Conservation (phyloP, 306 rosid genomes). For the Lagenaria siceraria region DNA sequence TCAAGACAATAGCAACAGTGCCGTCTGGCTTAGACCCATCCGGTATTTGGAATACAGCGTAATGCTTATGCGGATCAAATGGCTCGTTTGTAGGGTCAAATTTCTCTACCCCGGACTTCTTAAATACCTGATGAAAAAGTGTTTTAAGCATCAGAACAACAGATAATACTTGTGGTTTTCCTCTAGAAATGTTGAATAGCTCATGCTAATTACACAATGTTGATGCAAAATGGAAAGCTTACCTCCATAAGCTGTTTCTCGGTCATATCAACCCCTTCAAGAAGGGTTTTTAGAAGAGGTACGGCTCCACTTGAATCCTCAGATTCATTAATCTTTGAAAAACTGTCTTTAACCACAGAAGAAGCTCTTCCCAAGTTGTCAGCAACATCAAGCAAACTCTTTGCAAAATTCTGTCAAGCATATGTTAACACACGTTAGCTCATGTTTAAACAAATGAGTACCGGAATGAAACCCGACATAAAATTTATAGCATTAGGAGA, state of each 20-base stretch:
- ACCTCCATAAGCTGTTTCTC: constrained; percentile 75
- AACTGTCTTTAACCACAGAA: constrained; percentile 57
- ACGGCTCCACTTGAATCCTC: constrained; percentile 41
- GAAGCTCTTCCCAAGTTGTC: constrained; percentile 85
- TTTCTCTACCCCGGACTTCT: constrained; percentile 58
- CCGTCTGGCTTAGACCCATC: constrained; percentile 73
- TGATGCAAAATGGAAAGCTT: background rate
- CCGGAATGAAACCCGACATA: background rate
- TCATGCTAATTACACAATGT: too few species aligned
- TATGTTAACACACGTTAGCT: constrained; percentile 3
- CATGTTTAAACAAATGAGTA: background rate
- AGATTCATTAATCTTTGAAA: constrained; percentile 45
- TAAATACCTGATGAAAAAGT: constrained; percentile 40
- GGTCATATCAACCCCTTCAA: constrained; percentile 80
- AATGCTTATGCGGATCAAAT: constrained; percentile 72
- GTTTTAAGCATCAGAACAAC: constrained; percentile 1
- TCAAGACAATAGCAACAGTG: constrained; percentile 53
- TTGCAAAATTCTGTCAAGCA: constrained; percentile 53
- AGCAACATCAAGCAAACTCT: constrained; percentile 72
- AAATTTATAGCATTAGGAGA: background rate
- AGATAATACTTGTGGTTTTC: background rate
- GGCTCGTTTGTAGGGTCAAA: constrained; percentile 63
- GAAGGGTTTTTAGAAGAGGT: constrained; percentile 62
- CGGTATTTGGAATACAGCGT: constrained; percentile 48
- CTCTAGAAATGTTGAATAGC: background rate